Evolutionary conservation across 192 early-diverging fungal species (phyloP).

Genomic region (Backusella luteola): DNA sequence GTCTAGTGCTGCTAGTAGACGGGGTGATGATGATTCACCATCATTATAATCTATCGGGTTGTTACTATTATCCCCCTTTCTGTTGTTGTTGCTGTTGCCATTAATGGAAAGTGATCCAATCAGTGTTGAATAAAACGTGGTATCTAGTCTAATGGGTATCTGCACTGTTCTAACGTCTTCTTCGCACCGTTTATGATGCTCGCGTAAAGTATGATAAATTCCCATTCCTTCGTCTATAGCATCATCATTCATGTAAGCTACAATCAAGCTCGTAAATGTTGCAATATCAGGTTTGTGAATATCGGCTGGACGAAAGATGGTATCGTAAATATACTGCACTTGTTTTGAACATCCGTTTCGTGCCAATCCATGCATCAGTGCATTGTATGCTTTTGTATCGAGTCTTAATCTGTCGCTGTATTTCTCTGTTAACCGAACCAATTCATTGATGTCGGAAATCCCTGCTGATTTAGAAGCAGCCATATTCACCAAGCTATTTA

Average conservation of each 20-base stretch:
- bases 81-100: not conserved
- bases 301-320: constrained; percentile 15
- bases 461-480: constrained; percentile 10
- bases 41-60: not conserved
- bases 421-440: not conserved
- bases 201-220: constrained; percentile 27
- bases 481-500: constrained; percentile 21
- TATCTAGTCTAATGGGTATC: constrained; percentile 6
- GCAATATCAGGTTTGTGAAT: constrained; percentile 14
- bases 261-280: constrained; percentile 30
- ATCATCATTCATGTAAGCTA: constrained; percentile 29
- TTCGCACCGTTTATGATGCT: not conserved
- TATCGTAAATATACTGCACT: constrained; percentile 30
- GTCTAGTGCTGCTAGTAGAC: constrained; percentile 11
- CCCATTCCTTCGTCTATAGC: constrained; percentile 25
- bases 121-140: constrained; percentile 10
- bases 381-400: constrained; percentile 26
- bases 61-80: not conserved
- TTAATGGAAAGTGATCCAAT: not conserved
- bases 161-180: not conserved
- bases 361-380: constrained; percentile 21
- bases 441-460: not conserved
- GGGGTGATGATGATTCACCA: constrained; percentile 5
- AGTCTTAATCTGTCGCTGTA: not conserved
- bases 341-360: constrained; percentile 17